These are phyloP conservation scores for Nemophila menziesii DNA, from an alignment of 257 asterid species.

Conservation along the genomic window DNA sequence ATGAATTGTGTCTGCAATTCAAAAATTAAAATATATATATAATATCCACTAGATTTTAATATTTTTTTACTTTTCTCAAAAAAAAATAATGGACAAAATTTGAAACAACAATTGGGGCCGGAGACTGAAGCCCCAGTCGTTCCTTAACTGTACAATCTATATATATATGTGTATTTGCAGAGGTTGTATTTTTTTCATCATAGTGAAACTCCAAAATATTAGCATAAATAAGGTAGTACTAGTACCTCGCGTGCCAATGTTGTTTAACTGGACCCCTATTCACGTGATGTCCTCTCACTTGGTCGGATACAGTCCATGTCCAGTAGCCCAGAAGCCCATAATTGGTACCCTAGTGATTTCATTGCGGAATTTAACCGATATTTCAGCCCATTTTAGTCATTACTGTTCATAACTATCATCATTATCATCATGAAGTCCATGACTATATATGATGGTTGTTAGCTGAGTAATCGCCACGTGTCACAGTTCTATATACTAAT, in stretches of 20 bases:
- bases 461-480: neutral
- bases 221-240: conserved; percentile 33
- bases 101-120: too few species aligned
- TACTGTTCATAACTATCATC: neutral
- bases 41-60: too few species aligned
- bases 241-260: conserved; percentile 27
- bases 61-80: too few species aligned
- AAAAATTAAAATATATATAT: too few species aligned
- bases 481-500: too few species aligned
- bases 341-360: neutral
- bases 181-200: conserved; percentile 17
- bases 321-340: too few species aligned
- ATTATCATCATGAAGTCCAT: neutral
- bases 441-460: neutral
- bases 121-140: too few species aligned
- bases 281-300: conserved; percentile 1
- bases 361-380: neutral
- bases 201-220: conserved; percentile 21
- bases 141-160: too few species aligned
- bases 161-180: conserved; percentile 20
- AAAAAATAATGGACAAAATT: too few species aligned
- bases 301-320: neutral
- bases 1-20: too few species aligned
- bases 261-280: conserved; percentile 8
- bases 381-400: neutral